Evolutionary conservation across 495 filamentous ascomycete species (phyloP).

Genomic region (Terfezia boudieri): DNA sequence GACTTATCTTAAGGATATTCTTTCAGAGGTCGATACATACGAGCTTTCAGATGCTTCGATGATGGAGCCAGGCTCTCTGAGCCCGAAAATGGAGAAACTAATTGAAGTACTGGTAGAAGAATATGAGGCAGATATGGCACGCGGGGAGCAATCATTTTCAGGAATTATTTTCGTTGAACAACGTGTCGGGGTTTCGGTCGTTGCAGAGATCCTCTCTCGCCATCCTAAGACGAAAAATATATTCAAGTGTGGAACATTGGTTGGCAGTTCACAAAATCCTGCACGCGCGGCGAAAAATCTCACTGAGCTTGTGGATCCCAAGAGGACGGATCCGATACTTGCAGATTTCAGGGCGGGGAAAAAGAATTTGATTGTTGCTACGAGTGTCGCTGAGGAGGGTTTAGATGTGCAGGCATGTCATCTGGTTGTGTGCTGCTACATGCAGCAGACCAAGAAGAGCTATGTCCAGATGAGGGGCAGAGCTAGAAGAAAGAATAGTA

Average conservation of each 20-base stretch:
- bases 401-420: conserved; percentile 76
- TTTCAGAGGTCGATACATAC: conserved; percentile 22
- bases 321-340: conserved; percentile 36
- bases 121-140: conserved; percentile 15
- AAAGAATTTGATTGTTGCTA: conserved; percentile 61
- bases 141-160: conserved; percentile 26
- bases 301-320: conserved; percentile 34
- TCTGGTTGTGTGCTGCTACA: conserved; percentile 66
- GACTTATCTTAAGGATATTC: conserved; percentile 32
- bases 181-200: conserved; percentile 41
- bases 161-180: conserved; percentile 66
- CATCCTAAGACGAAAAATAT: conserved; percentile 34
- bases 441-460: conserved; percentile 52
- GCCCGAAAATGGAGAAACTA: conserved; percentile 19
- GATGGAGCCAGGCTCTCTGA: conserved; percentile 4
- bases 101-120: conserved; percentile 19
- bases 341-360: conserved; percentile 43
- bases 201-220: conserved; percentile 40
- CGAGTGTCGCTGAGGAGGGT: conserved; percentile 75
- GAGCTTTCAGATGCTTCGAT: neutral
- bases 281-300: conserved; percentile 29
- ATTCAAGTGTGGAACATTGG: conserved; percentile 41
- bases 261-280: conserved; percentile 40
- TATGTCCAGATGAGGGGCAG: conserved; percentile 78
- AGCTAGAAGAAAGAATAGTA: conserved; percentile 49